Conservation (phyloP, 1,284 basidiomycete genomes). For the Ganoderma leucocontextum region DNA sequence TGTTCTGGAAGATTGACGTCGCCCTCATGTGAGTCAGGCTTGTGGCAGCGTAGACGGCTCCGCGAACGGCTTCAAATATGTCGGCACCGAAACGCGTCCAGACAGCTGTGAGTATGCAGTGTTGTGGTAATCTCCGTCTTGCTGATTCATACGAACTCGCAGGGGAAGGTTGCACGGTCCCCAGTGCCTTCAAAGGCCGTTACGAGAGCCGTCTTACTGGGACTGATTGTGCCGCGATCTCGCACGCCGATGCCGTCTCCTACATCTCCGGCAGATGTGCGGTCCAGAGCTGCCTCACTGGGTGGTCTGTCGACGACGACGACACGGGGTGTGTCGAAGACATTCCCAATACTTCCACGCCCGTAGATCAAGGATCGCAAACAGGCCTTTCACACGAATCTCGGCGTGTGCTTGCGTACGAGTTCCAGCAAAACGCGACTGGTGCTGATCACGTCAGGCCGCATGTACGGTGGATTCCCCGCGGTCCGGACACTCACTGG, state of each 20-base stretch:
- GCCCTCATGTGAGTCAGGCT: conserved; percentile 21
- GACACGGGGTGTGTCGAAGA: conserved; percentile 24
- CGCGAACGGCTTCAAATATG: conserved; percentile 39
- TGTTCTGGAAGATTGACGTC: neutral
- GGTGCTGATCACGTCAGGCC: neutral
- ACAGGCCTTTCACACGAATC: no score
- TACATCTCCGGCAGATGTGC: conserved; percentile 43
- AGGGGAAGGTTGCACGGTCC: conserved; percentile 46
- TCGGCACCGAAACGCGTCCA: conserved; percentile 39
- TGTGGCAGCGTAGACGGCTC: conserved; percentile 38
- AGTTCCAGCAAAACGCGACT: neutral
- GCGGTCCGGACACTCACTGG: neutral
- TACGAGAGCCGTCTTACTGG: conserved; percentile 27
- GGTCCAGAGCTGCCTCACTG: conserved; percentile 40
- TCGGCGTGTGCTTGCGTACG: neutral
- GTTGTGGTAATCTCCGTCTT: neutral
- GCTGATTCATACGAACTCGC: neutral
- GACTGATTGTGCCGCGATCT: conserved; percentile 44
- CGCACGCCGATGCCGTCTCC: conserved; percentile 39
- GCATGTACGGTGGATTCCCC: neutral
- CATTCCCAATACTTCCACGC: neutral
- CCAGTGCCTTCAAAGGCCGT: conserved; percentile 25
- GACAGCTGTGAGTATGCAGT: conserved; percentile 41
- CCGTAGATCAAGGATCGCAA: no score
- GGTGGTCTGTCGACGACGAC: conserved; percentile 35